Percentiles rank a stretch among this genome's conserved stretches.
Evolutionary conservation across 2,329 filamentous ascomycete genomes (phyloP).

Genomic region (Stemphylium beticola): DNA sequence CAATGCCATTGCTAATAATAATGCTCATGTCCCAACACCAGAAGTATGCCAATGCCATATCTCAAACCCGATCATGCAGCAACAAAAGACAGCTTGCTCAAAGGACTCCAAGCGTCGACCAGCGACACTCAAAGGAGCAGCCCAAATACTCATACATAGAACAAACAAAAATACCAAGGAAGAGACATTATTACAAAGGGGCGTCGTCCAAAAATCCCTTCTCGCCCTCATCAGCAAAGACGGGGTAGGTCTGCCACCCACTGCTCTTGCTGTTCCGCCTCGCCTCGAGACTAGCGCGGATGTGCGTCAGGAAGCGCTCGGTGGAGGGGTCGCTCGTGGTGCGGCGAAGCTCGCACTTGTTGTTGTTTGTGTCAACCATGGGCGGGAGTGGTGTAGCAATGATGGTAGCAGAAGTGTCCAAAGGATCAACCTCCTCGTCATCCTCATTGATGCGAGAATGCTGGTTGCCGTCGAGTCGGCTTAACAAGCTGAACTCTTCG

Average conservation of each 20-base stretch:
- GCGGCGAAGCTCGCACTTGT: conserved; percentile 3
- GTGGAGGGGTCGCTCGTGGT: conserved; percentile 8
- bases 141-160: not conserved
- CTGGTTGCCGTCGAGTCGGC: conserved; percentile 3
- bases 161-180: not conserved
- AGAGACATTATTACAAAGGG: conserved; percentile 7
- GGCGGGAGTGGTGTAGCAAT: not conserved
- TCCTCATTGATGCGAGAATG: not conserved
- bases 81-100: not conserved
- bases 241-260: conserved; percentile 6
- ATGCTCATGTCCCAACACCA: not conserved
- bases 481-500: conserved; percentile 8
- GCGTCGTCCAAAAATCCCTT: conserved; percentile 18
- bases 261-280: conserved; percentile 5
- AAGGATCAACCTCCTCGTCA: not conserved
- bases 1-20: not conserved
- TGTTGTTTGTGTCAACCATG: not conserved
- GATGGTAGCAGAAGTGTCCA: not conserved
- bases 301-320: conserved; percentile 19
- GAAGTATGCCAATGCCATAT: not conserved
- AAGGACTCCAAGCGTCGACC: not conserved
- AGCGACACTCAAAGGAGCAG: not conserved
- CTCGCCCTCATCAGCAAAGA: conserved; percentile 20
- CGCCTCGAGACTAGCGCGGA: conserved; percentile 21
- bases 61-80: not conserved